Evolutionary conservation across 1,284 basidiomycete genomes (phyloP), one percentile per base, ranked within the genome.

Genomic region (Wolfiporia cocos): DNA sequence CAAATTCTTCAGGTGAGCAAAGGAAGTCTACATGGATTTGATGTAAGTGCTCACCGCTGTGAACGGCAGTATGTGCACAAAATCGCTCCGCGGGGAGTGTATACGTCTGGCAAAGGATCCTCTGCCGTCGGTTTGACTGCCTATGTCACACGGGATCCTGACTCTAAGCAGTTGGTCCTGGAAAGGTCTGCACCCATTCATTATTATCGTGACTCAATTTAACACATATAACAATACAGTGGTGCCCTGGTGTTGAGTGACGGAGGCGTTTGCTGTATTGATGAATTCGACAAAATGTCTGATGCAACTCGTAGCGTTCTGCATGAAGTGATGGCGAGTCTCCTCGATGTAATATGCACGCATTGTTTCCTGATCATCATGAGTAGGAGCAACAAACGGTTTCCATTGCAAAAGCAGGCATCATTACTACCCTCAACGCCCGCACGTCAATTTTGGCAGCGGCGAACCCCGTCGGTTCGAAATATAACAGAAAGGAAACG

Each of bases 211-310:
- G n/a, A 17, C 19, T 18, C 22, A 17, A 14, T 32, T 19, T 14
- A 0, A 12, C 29, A 37, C 7, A 22, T 47, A 15, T 24, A 20
- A 38, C 52, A 12, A 45, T 22, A 24, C 51, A 92, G 92, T 70
- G 95, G 95, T 55, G 95, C 96, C 0, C 79, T 99, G 3, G 96
- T 99, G 1, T 70, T 99, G 41, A 94, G 91, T 55, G 96, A 99
- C 54, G 95, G 95, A 2, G 95, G 95, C 63, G 92, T 98, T 4
- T 99, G 96, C 66, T 99, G 96, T 62, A 99, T 99, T 54, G 95
- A 99, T 59, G 95, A 98, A 66, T 99, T 99, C 57, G 96, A 99
- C 70, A 99, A 99, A 66, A 99, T 99, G 95, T 89, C 88, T 1
- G 95, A 99, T 57, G 82, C 92, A 1, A 98, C 95, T 7, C 79